Conservation (phyloP, 2,329 filamentous ascomycete species). For the Madurella mycetomatis region DNA sequence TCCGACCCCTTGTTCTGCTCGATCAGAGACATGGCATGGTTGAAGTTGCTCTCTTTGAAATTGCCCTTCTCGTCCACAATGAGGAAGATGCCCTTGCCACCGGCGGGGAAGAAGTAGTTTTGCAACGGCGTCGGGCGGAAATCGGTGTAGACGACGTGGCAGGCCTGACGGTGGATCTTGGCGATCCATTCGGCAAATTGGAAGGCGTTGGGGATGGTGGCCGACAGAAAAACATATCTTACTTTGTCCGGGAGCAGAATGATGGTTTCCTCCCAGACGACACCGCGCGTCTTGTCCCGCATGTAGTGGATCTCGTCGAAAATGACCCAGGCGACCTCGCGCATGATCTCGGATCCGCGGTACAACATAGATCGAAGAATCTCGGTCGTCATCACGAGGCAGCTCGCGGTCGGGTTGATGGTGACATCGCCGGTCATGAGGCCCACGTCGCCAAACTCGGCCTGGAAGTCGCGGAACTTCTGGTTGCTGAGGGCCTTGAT, state of each 20-base stretch:
- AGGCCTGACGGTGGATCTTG: constrained; percentile 95
- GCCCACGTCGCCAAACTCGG: constrained; percentile 93
- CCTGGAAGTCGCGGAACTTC: constrained; percentile 94
- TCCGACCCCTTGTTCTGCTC: constrained; percentile 84
- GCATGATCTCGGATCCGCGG: constrained; percentile 97
- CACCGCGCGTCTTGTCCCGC: constrained; percentile 88
- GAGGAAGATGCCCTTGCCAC: constrained; percentile 86
- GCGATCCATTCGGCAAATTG: constrained; percentile 99
- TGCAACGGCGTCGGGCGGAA: constrained; percentile 95
- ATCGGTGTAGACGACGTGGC: constrained; percentile 98
- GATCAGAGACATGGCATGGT: constrained; percentile 88
- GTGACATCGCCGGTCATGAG: constrained; percentile 99
- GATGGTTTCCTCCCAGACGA: constrained; percentile 99
- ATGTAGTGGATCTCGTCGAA: constrained; percentile 99
- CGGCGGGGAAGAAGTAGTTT: constrained; percentile 95
- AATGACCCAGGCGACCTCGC: constrained; percentile 96
- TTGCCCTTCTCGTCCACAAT: constrained; percentile 95
- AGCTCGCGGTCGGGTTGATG: constrained; percentile 97
- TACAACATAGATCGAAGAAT: constrained; percentile 99
- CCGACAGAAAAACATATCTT: constrained; percentile 95
- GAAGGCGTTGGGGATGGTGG: constrained; percentile 97
- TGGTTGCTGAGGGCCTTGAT: constrained; percentile 99
- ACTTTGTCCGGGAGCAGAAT: constrained; percentile 98
- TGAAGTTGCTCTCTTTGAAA: constrained; percentile 96
- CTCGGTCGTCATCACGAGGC: constrained; percentile 98